Base-by-base conservation (phyloP, 1,284 basidiomycete genomes). In the Boletus sp. region DNA sequence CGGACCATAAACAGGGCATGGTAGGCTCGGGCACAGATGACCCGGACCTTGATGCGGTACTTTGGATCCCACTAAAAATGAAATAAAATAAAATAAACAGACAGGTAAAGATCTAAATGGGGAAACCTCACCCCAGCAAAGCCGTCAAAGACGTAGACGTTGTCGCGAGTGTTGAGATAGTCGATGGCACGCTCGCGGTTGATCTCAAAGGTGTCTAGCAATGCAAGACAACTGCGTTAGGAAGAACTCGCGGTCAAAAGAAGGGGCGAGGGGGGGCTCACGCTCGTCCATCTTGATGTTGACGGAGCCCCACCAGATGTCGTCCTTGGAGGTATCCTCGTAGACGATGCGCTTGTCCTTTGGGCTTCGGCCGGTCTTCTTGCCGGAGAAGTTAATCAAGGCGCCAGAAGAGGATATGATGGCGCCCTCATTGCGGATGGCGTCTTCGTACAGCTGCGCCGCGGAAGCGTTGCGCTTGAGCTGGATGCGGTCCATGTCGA, bases 341-440 rank as follows among this genome's bases (percentile, higher is more conserved):
- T 81, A 98, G 66, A 99, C 96, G 63, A 99, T 98, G 62, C 96
- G 93, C 84, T 99, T 99, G 84, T 99, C 96, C 72, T 99, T 99
- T 55, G 96, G 95, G 61, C 85, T 90, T 48, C 96, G 84, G 54
- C 96, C 96, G 3, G 96, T 99, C 81, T 99, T 99, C 80, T 98
- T 99, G 39, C 95, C 95, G 14, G 94, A 97, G 67, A 98, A 99
- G 82, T 99, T 99, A 84, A 99, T 99, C 60, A 99, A 77, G 19
- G 95, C 94, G 56, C 96, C 95, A 16, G 85, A 91, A 32, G 89
- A 87, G 44, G 96, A 95, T 74, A 99, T 92, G 74, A 98, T 89
- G 61, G 95, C 95, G 55, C 95, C 94, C 69, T 99, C 95, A 71
- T 98, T 96, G 60, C 90, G 84, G 74, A 98, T 88, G 62, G 95